Base-by-base conservation (phyloP, 495 filamentous ascomycete species). In the Geopyxis carbonaria region DNA sequence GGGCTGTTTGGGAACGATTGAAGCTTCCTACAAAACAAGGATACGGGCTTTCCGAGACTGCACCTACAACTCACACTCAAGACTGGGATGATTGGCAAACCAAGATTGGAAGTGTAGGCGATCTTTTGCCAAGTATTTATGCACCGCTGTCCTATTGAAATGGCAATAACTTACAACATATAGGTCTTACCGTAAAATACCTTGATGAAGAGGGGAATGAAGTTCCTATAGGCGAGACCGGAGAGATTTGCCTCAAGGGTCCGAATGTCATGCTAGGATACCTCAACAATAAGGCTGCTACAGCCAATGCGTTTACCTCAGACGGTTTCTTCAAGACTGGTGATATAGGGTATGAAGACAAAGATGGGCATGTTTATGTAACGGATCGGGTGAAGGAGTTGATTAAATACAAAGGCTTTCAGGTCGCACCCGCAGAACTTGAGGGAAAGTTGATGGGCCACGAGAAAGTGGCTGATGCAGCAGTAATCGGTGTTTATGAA, bases 391-490 rank as follows among this genome's bases (percentile, higher is more conserved):
- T 83, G 15, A 92, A 92, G 65, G 83, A 92, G 57, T 61, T 92
- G 31, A 89, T 92, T 61, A 91, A 91, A 61, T 89, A 89, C 57
- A 75, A 81, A 46, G 84, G 83, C 9, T 86, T 87, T 63, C 84
- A 89, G 52, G 82, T 92, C 3, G 68, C 84, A 1, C 84, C 84
- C 1, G 82, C 86, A 2, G 85, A 94, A 56, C 65, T 93, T 4
- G 86, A 93, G 47, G 80, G 76, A n/a, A 46, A 83, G 9, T 61
- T 94, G 9, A 56, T 78, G 0, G 65, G 70, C 11, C 81, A 87
- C 55, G 61, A 66, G 18, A 66, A 75, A n/a, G 64, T 95, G 23
- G 68, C 75, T 14, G 87, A 95, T 53, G 80, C 75, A 0, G 85
- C 82, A 11, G 84, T 95, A 2, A 73, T 89, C 34, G 81, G 84